A percentile compares a stretch with the other conserved stretches of the same genome.
phyloP scores from a whole-genome alignment of 202 grass and related monocot species.

The Panicum hallii region DNA sequence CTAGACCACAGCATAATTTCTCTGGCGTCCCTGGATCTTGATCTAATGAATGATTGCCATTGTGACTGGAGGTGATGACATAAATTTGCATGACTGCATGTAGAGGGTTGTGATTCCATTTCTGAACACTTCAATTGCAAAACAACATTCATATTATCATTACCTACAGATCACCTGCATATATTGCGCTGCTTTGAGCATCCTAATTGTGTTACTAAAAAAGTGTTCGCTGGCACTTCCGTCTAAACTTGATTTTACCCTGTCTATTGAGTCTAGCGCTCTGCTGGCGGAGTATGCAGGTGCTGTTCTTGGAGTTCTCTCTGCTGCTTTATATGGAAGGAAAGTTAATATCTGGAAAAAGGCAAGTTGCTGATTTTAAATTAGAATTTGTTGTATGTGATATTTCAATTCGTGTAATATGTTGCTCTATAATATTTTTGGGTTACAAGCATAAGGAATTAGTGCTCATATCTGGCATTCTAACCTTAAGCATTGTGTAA shows the following conservation, averaged over 20 bases:
- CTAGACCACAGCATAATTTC: not conserved
- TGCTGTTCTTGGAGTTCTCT: constrained; percentile 97
- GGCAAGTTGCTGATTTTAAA: constrained; percentile 48
- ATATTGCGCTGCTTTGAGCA: constrained; percentile 5
- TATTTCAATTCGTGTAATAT: constrained; percentile 6
- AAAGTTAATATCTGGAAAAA: constrained; percentile 89
- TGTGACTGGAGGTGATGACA: constrained; percentile 2
- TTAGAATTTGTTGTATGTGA: not conserved
- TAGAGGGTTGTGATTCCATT: not conserved
- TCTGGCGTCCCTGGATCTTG: not conserved
- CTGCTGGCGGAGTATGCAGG: constrained; percentile 92
- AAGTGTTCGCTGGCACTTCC: not conserved
- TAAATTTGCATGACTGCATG: constrained; percentile 40
- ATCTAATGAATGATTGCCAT: not conserved
- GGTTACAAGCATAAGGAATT: constrained; percentile 18
- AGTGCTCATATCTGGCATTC: not conserved
- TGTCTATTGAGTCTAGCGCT: constrained; percentile 66
- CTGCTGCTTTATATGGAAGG: constrained; percentile 89
- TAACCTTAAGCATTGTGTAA: constrained; percentile 18
- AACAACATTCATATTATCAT: constrained; percentile 6
- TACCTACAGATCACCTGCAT: not conserved
- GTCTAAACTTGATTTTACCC: constrained; percentile 50
- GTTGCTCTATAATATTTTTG: not conserved
- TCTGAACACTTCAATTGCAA: not conserved
- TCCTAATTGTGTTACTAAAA: constrained; percentile 33